A percentile compares a stretch with the other conserved stretches of the same genome.
Evolutionary conservation across 257 asterid species (phyloP).

Genomic region (Nicotiana benthamiana): DNA sequence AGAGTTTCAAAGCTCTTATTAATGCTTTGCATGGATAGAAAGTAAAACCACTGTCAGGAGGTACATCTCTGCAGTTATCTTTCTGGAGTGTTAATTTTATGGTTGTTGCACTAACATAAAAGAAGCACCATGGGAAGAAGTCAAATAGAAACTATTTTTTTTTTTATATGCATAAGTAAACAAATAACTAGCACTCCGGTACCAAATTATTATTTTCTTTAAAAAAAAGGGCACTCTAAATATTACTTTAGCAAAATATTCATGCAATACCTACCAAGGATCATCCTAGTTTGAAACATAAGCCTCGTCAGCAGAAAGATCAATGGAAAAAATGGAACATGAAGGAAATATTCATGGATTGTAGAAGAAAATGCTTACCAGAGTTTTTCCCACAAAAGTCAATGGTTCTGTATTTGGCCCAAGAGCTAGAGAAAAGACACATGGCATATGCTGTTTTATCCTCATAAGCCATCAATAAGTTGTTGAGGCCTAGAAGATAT

Average conservation of each 20-base stretch:
- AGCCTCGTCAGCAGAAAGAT: background rate
- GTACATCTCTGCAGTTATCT: no score
- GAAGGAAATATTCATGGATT: background rate
- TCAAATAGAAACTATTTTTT: background rate
- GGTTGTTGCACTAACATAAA: no score
- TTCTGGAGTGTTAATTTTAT: no score
- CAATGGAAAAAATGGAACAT: background rate
- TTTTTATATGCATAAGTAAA: background rate
- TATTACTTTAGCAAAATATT: background rate
- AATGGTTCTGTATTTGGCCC: slow-evolving; percentile 81
- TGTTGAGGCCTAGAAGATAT: slow-evolving; percentile 62
- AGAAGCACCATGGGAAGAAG: background rate
- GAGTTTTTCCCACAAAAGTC: slow-evolving; percentile 74
- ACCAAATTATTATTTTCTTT: no score
- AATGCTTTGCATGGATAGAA: no score
- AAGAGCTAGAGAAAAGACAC: slow-evolving; percentile 73
- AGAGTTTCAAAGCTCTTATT: no score
- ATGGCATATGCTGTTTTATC: slow-evolving; percentile 96
- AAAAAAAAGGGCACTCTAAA: background rate
- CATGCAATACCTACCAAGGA: background rate
- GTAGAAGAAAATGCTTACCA: slow-evolving; percentile 30
- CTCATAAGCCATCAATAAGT: slow-evolving; percentile 81
- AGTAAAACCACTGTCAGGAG: no score
- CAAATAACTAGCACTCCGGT: background rate
- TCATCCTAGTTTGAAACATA: background rate